A percentile compares a stretch with the other conserved stretches of the same genome.
Evolutionary conservation across 176 grass and related monocot genomes (phyloP).

Genomic region (Thalia dealbata): DNA sequence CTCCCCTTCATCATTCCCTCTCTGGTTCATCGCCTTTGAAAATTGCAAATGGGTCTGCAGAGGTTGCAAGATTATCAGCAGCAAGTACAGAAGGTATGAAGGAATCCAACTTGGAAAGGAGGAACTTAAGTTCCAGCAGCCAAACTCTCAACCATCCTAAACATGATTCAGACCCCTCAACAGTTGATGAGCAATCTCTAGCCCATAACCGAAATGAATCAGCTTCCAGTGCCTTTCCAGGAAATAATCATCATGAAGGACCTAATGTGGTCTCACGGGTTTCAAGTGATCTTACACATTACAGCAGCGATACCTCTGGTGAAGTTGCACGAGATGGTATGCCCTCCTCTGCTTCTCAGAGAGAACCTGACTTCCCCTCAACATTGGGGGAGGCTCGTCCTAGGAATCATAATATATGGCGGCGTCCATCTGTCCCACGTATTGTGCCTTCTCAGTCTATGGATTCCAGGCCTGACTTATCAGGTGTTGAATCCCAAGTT

Average conservation of each 20-base stretch:
- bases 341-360: conserved; percentile 28
- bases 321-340: conserved; percentile 31
- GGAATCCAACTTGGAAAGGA: conserved; percentile 37
- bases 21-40: conserved; percentile 25
- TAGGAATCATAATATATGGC: conserved; percentile 38
- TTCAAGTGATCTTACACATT: conserved; percentile 45
- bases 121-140: conserved; percentile 27
- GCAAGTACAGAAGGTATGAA: conserved; percentile 29
- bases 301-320: conserved; percentile 41
- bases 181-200: conserved; percentile 24
- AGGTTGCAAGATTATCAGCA: conserved; percentile 25
- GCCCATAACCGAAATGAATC: conserved; percentile 26
- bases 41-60: conserved; percentile 31
- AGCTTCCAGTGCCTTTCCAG: conserved; percentile 28
- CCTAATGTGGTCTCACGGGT: conserved; percentile 28
- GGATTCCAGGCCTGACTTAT: conserved; percentile 53
- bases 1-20: conserved; percentile 21
- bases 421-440: conserved; percentile 46
- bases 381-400: conserved; percentile 27
- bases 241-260: conserved; percentile 24
- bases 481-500: conserved; percentile 40
- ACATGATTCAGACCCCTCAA: conserved; percentile 37
- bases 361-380: conserved; percentile 29
- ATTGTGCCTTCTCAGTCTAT: conserved; percentile 46
- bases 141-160: conserved; percentile 32